A percentile compares a stretch with the other conserved stretches of the same genome.
Evolutionary conservation across 1,139 yeast genomes (phyloP).

Genomic region (Blastobotrys proliferans): DNA sequence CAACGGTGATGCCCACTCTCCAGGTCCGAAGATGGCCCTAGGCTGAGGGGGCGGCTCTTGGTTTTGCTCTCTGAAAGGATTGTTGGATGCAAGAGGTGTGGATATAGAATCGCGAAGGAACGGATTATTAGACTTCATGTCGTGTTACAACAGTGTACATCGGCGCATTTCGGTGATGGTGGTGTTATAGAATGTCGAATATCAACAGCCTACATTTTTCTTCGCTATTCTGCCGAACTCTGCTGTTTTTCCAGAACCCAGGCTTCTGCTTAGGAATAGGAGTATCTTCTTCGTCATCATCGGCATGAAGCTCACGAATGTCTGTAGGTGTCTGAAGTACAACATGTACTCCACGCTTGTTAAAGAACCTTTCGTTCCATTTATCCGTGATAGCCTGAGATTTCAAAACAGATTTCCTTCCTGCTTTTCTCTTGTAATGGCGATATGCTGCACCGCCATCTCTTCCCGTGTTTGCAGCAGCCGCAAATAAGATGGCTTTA

Average conservation of each 20-base stretch:
- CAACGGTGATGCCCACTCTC: slow-evolving; percentile 7
- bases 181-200: too few species aligned
- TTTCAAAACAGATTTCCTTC: slow-evolving; percentile 1
- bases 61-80: too few species aligned
- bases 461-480: background rate
- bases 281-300: background rate
- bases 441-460: slow-evolving; percentile 4
- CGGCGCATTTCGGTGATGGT: too few species aligned
- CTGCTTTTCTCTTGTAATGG: background rate
- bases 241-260: background rate
- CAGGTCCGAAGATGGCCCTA: slow-evolving; percentile 4
- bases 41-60: too few species aligned
- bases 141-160: too few species aligned
- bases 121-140: slow-evolving; percentile 3
- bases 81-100: too few species aligned
- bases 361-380: slow-evolving; percentile 14
- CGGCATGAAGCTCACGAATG: slow-evolving; percentile 2
- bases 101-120: too few species aligned
- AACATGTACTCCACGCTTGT: slow-evolving; percentile 10
- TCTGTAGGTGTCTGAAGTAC: slow-evolving; percentile 13
- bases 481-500: background rate
- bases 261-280: background rate
- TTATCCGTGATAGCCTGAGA: slow-evolving; percentile 8
- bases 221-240: background rate
- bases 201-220: background rate